Percentiles rank a stretch among this genome's conserved stretches.
Conservation (phyloP, 2,329 filamentous ascomycete genomes). For the Colletotrichum lentis region DNA sequence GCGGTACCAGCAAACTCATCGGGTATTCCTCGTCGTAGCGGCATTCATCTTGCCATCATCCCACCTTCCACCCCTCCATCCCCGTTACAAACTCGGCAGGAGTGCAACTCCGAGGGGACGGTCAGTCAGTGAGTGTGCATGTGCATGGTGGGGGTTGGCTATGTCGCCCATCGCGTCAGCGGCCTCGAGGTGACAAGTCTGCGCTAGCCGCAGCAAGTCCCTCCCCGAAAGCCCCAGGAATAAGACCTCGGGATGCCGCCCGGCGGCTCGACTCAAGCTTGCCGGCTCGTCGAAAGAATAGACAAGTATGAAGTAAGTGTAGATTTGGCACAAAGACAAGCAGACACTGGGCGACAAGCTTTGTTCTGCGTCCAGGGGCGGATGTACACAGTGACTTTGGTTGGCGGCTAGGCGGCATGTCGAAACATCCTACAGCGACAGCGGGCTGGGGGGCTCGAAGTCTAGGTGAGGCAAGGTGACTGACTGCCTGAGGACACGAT, state of each 20-base stretch:
- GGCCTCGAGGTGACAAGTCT: slow-evolving; percentile 17
- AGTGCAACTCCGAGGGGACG: slow-evolving; percentile 27
- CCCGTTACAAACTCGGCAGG: slow-evolving; percentile 23
- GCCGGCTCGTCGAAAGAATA: neutral
- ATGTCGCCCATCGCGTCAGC: slow-evolving; percentile 27
- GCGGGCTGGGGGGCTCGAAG: too few species aligned
- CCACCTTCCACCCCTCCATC: slow-evolving; percentile 26
- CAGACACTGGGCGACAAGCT: slow-evolving; percentile 13
- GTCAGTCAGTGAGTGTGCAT: slow-evolving; percentile 2
- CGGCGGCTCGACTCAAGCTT: slow-evolving; percentile 10
- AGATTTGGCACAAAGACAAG: slow-evolving; percentile 12
- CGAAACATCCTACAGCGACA: slow-evolving; percentile 2
- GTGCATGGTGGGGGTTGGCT: slow-evolving; percentile 11
- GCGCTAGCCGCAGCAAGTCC: neutral
- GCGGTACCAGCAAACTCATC: slow-evolving; percentile 13
- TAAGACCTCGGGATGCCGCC: slow-evolving; percentile 13
- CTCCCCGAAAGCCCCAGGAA: slow-evolving; percentile 11
- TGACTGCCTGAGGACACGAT: slow-evolving; percentile 30
- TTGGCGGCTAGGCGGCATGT: slow-evolving; percentile 4
- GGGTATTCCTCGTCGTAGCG: slow-evolving; percentile 4
- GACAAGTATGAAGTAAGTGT: too few species aligned
- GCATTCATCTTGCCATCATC: slow-evolving; percentile 18
- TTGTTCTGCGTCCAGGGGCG: slow-evolving; percentile 21
- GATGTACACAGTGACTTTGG: neutral
- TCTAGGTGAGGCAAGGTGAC: too few species aligned